phyloP scores from a whole-genome alignment of 164 flowering plant species.

The Macadamia tetraphylla region DNA sequence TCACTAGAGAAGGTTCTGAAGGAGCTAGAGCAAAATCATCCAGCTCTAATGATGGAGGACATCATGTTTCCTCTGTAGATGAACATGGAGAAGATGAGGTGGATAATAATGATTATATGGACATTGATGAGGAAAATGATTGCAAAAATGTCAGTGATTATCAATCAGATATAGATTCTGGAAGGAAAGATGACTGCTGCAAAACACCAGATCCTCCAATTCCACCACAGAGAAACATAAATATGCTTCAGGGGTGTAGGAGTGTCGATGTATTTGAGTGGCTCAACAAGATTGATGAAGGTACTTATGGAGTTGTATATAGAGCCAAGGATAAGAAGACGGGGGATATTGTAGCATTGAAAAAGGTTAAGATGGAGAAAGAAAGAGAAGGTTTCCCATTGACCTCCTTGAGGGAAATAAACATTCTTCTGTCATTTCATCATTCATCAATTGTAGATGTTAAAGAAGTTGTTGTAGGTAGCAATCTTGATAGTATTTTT shows the following conservation, averaged over 20 bases:
- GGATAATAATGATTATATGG: slow-evolving; percentile 19
- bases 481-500: slow-evolving; percentile 36
- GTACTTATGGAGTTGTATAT: slow-evolving; percentile 72
- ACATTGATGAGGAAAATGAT: slow-evolving; percentile 17
- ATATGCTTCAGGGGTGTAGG: slow-evolving; percentile 58
- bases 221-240: slow-evolving; percentile 21
- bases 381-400: slow-evolving; percentile 66
- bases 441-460: slow-evolving; percentile 68
- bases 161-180: slow-evolving; percentile 16
- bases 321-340: slow-evolving; percentile 62
- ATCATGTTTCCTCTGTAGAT: slow-evolving; percentile 8
- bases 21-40: slow-evolving; percentile 15
- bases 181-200: slow-evolving; percentile 13
- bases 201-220: not conserved
- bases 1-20: slow-evolving; percentile 24
- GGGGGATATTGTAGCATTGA: slow-evolving; percentile 69
- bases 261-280: slow-evolving; percentile 60
- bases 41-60: slow-evolving; percentile 17
- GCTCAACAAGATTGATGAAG: slow-evolving; percentile 61
- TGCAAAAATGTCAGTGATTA: not conserved
- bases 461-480: slow-evolving; percentile 65
- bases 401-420: slow-evolving; percentile 70
- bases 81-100: slow-evolving; percentile 20
- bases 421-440: slow-evolving; percentile 51
- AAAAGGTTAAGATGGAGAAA: slow-evolving; percentile 65